Evolutionary conservation across 2,329 filamentous ascomycete species (phyloP).

Genomic region (Emergomyces pasteurianus): DNA sequence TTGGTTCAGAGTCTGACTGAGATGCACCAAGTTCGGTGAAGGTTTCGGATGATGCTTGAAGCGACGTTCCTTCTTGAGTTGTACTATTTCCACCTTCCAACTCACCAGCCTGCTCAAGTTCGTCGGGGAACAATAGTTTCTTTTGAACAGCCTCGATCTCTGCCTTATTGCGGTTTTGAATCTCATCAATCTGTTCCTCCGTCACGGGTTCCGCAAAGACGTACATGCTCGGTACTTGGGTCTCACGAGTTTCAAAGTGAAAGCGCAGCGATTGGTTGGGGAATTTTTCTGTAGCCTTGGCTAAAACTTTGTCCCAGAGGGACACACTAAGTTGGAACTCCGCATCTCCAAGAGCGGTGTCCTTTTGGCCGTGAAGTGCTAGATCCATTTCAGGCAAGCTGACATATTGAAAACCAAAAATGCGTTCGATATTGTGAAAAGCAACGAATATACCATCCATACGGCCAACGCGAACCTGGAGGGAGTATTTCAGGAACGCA

Average conservation of each 20-base stretch:
- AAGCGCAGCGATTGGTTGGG: conserved; percentile 65
- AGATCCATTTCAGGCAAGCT: conserved; percentile 75
- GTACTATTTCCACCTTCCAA: neutral
- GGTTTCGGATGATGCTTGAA: neutral
- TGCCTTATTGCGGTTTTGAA: conserved; percentile 57
- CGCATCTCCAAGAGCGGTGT: conserved; percentile 58
- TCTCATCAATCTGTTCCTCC: conserved; percentile 55
- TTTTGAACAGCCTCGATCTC: conserved; percentile 58
- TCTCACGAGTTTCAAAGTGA: conserved; percentile 65
- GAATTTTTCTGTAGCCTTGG: conserved; percentile 62
- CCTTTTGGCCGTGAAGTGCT: conserved; percentile 67
- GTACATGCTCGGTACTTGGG: conserved; percentile 58
- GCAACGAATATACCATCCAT: conserved; percentile 99
- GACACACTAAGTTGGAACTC: conserved; percentile 77
- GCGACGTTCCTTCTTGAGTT: conserved; percentile 3
- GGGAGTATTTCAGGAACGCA: conserved; percentile 89
- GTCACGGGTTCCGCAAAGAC: conserved; percentile 80
- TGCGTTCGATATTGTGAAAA: conserved; percentile 86
- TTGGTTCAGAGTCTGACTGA: neutral
- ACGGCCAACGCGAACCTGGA: conserved; percentile 90
- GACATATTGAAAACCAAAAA: conserved; percentile 97
- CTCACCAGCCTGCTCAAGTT: conserved; percentile 13
- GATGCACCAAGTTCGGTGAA: neutral
- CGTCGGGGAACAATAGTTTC: conserved; percentile 27
- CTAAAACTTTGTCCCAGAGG: conserved; percentile 66